phyloP scores from a whole-genome alignment of 805 yeast genomes.

The Babjeviella inositovora region DNA sequence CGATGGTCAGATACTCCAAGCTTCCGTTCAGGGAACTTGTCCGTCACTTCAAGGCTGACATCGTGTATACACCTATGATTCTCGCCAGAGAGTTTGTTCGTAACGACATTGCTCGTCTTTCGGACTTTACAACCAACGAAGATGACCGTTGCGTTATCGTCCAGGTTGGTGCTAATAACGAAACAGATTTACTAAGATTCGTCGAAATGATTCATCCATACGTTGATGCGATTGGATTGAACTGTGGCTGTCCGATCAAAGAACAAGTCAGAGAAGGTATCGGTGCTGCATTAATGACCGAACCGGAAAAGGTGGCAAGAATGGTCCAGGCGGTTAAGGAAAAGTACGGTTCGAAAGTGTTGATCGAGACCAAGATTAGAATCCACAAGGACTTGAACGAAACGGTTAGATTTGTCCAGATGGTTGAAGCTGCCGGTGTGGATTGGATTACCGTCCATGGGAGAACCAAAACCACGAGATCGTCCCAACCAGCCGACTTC shows the following conservation, averaged over 20 bases:
- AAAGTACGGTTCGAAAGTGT: constrained; percentile 53
- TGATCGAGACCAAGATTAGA: constrained; percentile 83
- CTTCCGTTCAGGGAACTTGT: constrained; percentile 78
- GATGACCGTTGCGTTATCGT: constrained; percentile 61
- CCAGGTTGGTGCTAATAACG: constrained; percentile 84
- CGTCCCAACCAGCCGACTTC: constrained; percentile 68
- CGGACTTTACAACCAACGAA: constrained; percentile 74
- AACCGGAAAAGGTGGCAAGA: constrained; percentile 61
- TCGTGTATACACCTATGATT: constrained; percentile 93
- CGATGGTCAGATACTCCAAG: constrained; percentile 95
- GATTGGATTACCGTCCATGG: constrained; percentile 95
- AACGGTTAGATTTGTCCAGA: constrained; percentile 56
- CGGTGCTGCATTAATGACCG: constrained; percentile 87
- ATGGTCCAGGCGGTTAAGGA: constrained; percentile 78
- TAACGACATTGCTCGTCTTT: constrained; percentile 59
- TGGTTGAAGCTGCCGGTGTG: constrained; percentile 76
- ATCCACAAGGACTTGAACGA: constrained; percentile 65
- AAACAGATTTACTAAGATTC: constrained; percentile 64
- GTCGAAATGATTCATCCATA: constrained; percentile 82
- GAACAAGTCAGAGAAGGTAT: constrained; percentile 94
- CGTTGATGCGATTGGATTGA: constrained; percentile 87
- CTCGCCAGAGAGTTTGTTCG: constrained; percentile 90
- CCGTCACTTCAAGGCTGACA: constrained; percentile 58
- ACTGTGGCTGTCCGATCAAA: constrained; percentile 95
- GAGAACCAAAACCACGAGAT: constrained; percentile 69